Conservation (phyloP, 176 grass and related monocot genomes). For the Puccinellia tenuiflora region DNA sequence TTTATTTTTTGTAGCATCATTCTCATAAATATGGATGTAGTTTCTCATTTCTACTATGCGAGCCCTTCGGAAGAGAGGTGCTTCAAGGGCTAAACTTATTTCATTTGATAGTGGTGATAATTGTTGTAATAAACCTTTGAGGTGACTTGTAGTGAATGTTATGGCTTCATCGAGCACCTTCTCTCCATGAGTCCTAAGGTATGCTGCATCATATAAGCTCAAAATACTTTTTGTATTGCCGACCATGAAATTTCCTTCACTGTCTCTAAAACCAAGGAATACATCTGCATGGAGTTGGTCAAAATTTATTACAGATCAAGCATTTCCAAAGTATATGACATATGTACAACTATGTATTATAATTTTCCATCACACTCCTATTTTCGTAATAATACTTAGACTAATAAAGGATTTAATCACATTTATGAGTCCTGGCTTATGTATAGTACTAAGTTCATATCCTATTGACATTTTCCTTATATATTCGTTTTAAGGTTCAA, state of each 20-base stretch:
- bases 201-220: conserved; percentile 37
- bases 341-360: neutral
- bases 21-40: conserved; percentile 35
- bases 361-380: neutral
- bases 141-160: conserved; percentile 1
- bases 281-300: conserved; percentile 10
- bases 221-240: conserved; percentile 25
- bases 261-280: conserved; percentile 14
- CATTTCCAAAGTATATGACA: neutral
- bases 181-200: conserved; percentile 19
- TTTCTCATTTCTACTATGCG: conserved; percentile 29
- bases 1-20: conserved; percentile 7
- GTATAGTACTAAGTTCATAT: neutral
- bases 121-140: neutral
- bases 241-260: conserved; percentile 8
- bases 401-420: neutral
- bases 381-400: neutral
- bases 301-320: neutral
- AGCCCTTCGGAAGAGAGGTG: conserved; percentile 26
- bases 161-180: conserved; percentile 32
- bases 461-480: neutral
- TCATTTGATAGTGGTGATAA: neutral
- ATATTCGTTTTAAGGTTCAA: neutral
- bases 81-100: neutral
- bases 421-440: neutral